Percentiles rank a stretch among this genome's conserved stretches.
Conservation (phyloP, 202 grass and related monocot genomes). For the Schoenoplectus tabernaemontani region DNA sequence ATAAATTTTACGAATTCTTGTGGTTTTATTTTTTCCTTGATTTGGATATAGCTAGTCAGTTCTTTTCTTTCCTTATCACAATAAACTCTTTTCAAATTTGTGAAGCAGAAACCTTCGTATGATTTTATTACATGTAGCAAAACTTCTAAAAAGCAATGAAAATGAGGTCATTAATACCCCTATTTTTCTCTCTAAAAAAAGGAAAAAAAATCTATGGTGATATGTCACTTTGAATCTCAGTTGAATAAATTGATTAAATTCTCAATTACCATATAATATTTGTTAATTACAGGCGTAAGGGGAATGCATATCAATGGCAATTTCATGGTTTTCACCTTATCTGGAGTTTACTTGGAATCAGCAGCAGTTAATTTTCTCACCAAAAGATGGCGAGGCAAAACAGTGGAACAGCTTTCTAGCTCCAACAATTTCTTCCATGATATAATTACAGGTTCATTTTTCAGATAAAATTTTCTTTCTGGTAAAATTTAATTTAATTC, state of each 20-base stretch:
- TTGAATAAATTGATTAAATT: too few relatives aligned
- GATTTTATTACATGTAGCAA: not conserved
- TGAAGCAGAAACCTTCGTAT: too few relatives aligned
- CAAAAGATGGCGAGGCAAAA: conserved; percentile 8
- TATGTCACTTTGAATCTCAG: too few relatives aligned
- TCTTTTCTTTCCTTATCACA: too few relatives aligned
- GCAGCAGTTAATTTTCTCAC: conserved; percentile 3
- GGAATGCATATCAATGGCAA: not conserved
- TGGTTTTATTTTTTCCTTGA: too few relatives aligned
- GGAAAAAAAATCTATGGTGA: too few relatives aligned
- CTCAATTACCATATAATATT: not conserved
- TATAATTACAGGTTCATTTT: conserved; percentile 15
- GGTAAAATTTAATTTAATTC: not conserved
- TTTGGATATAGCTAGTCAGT: too few relatives aligned
- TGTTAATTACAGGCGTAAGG: not conserved
- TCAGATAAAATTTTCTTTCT: not conserved
- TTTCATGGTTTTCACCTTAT: not conserved
- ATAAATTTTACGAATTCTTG: too few relatives aligned
- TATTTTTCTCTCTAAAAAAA: too few relatives aligned
- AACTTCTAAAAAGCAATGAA: too few relatives aligned
- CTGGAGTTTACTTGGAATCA: conserved; percentile 15
- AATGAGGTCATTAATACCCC: not conserved
- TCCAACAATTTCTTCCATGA: conserved; percentile 17
- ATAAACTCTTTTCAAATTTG: not conserved
- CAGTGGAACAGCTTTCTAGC: conserved; percentile 12